phyloP scores from a whole-genome alignment of 148 eudicot species.

The Rhododendron mucronatum region DNA sequence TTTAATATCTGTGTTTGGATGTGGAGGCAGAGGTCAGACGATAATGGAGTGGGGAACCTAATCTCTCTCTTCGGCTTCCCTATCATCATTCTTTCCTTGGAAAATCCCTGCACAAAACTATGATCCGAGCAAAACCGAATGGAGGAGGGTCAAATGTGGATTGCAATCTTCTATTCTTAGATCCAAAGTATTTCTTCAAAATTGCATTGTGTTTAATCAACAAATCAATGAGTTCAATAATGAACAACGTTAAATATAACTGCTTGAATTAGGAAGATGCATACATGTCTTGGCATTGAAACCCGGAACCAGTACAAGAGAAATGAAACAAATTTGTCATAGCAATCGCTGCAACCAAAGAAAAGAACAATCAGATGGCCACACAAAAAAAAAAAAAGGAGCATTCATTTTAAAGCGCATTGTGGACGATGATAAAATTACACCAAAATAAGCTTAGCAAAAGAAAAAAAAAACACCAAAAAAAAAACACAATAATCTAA shows the following conservation, averaged over 20 bases:
- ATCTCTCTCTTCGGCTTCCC: background rate
- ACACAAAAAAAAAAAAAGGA: background rate
- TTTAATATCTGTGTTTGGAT: background rate
- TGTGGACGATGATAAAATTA: background rate
- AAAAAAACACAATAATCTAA: background rate
- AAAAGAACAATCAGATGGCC: slow-evolving; percentile 1
- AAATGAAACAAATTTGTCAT: slow-evolving; percentile 70
- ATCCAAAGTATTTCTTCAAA: background rate
- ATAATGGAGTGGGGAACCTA: background rate
- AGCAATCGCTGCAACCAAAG: slow-evolving; percentile 66
- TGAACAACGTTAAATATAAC: background rate
- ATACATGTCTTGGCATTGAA: slow-evolving; percentile 62
- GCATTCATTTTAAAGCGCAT: background rate
- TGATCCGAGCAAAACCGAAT: background rate
- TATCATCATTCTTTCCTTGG: background rate
- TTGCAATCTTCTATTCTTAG: background rate
- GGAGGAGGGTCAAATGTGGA: background rate
- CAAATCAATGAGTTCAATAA: background rate
- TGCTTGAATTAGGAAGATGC: slow-evolving; percentile 18
- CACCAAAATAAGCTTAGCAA: no score
- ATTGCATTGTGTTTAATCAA: background rate
- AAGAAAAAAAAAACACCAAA: background rate
- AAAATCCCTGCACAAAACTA: background rate
- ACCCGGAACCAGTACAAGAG: slow-evolving; percentile 92
- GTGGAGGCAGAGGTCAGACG: background rate